Base-by-base conservation (phyloP, 495 filamentous ascomycete species). In the Penicillium antarcticum region DNA sequence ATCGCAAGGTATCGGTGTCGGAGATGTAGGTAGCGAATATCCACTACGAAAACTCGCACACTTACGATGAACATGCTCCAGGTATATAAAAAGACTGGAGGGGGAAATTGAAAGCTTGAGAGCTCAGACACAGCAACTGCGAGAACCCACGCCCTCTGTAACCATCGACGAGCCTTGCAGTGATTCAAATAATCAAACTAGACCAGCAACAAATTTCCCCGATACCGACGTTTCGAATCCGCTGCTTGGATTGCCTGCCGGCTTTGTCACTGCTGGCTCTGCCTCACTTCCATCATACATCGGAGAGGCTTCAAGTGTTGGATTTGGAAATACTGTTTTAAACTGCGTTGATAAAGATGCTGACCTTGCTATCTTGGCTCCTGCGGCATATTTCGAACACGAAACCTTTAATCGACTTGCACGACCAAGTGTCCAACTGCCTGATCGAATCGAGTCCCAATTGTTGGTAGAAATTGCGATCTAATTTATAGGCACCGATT, bases 401-500 rank as follows among this genome's bases (percentile, higher is more conserved):
- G 51, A 48, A 21, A 53, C 32, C 34, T 53, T 53, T 44, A 16
- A 45, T 44, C 49, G 49, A 10, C 49, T 52, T 2, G 36, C 45
- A 21, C 39, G 49, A 2, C 32, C 49, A 43, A 40, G 45, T 6
- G 31, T 52, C 12, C 14, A 21, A 19, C 35, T 52, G 42, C 53
- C 53, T 14, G 51, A 56, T 32, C 41, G 48, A 35, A 50, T 42
- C 18, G 43, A 56, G 32, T 38, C 53, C n/a, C 26, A 37, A 37
- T 36, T 56, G 11, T 26, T 56, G 18, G 35, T 52, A 2, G 51
- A 52, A 36, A 47, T 56, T 18, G 53, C 49, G 3, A 39, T 56
- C 13, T 48, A 47, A 13, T 56, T 56, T 16, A 32, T 56, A 29
- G 53, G 53, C 9, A 52, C 45, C 34, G 53, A 56, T 31, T 56